Conservation (phyloP, 1,284 basidiomycete genomes). For the Rhodofomes roseus region DNA sequence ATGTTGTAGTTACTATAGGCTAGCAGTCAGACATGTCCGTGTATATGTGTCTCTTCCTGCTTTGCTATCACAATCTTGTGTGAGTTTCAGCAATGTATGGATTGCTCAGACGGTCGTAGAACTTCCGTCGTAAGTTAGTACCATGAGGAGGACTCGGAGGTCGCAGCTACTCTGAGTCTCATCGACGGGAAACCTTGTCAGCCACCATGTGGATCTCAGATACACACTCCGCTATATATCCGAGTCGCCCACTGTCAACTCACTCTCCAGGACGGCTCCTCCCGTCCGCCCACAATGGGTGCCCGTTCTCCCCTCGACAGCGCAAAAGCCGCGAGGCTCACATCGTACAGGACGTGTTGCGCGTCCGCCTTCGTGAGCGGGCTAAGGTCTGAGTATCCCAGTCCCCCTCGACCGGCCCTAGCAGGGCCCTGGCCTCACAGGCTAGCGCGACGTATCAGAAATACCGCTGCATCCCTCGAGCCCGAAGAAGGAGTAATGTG, state of each 20-base stretch:
- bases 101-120: too few relatives aligned
- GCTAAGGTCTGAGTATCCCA: constrained; percentile 12
- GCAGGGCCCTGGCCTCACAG: neutral
- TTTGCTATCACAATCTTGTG: too few relatives aligned
- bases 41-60: too few relatives aligned
- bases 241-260: too few relatives aligned
- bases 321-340: constrained; percentile 9
- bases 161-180: too few relatives aligned
- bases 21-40: neutral
- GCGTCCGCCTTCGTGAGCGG: constrained; percentile 4
- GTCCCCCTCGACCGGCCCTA: constrained; percentile 7
- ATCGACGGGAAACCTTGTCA: too few relatives aligned
- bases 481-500: neutral
- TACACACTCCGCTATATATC: too few relatives aligned
- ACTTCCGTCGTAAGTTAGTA: too few relatives aligned
- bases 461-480: neutral
- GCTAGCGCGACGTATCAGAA: constrained; percentile 6
- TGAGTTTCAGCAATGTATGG: too few relatives aligned
- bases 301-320: neutral
- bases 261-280: too few relatives aligned
- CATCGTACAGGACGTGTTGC: constrained; percentile 2
- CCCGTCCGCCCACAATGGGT: neutral
- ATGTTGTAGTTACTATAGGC: neutral
- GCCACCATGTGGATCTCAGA: too few relatives aligned
- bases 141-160: too few relatives aligned